Evolutionary conservation across 1,284 basidiomycete species (phyloP), one percentile per base, ranked within the genome.

Genomic region (Ganoderma meredithae): DNA sequence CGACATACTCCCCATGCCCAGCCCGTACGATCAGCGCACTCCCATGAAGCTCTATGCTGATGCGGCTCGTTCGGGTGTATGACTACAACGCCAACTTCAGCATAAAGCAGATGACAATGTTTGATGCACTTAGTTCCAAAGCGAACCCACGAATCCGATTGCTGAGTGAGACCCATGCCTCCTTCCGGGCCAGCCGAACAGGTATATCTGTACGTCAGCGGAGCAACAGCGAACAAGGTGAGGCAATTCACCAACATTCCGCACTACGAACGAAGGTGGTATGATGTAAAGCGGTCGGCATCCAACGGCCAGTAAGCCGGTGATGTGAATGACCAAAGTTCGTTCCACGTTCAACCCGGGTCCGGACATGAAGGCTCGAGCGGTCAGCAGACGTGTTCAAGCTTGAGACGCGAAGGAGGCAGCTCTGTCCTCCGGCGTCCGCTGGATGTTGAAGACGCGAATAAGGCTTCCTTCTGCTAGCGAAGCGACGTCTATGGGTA

Each of bases 221-320:
- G n/a, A 47, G 19, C 17, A 47, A 17, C 52, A 55, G 52, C 52
- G 52, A 55, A 55, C 27, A 55, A 55, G 52, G 27, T 55, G 52
- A 31, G 13, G 27, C 19, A 31, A 31, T 55, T 27, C 52, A 55
- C 27, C 31, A 31, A 15, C 52, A 31, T 19, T 55, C 52, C 27
- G 52, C 52, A 33, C 27, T 49, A 25, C 19, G 47, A 49, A 25
- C 9, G 47, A 25, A 22, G 13, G 47, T 4, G 22, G 47, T 22
- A 25, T 49, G 47, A 49, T 49, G 47, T 49, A 49, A 49, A 22
- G 9, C 27, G 6, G 52, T 27, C 31, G 17, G 1, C 13, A 25
- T 55, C 13, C 49, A 52, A 25, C 25, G 49, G 25, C 13, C 52
- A 31, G 25, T 9, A 15, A 25, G 22, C 13, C 52, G 25, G 52